Evolutionary conservation across 768 basidiomycete genomes (phyloP).

Genomic region (Inosperma sp.): DNA sequence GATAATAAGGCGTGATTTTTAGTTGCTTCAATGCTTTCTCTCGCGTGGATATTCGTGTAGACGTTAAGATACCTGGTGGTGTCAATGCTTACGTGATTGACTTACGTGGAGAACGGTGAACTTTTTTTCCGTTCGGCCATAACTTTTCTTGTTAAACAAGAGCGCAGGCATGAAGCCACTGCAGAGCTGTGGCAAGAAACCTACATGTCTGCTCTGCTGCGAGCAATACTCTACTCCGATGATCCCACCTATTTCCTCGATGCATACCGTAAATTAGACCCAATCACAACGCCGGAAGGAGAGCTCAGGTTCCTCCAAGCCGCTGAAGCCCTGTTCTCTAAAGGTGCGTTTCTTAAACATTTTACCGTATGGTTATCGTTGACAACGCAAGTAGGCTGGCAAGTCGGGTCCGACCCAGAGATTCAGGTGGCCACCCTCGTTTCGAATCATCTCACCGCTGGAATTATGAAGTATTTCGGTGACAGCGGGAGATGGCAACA

Average conservation of each 20-base stretch:
- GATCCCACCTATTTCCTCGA: conserved; percentile 89
- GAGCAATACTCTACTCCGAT: conserved; percentile 93
- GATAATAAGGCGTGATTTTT: not conserved
- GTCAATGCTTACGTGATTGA: conserved; percentile 94
- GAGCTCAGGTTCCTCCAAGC: conserved; percentile 89
- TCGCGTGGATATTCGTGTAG: conserved; percentile 91
- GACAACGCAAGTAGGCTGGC: conserved; percentile 66
- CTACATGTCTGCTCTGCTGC: conserved; percentile 86
- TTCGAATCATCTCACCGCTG: conserved; percentile 93
- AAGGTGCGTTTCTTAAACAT: conserved; percentile 43
- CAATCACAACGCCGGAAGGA: conserved; percentile 83
- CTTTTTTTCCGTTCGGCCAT: conserved; percentile 7
- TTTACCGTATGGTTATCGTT: not conserved
- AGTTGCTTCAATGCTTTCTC: conserved; percentile 99
- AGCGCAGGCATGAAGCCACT: conserved; percentile 77
- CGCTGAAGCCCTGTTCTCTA: conserved; percentile 82
- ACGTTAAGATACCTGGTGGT: conserved; percentile 97
- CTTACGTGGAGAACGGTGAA: conserved; percentile 88
- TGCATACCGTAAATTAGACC: conserved; percentile 93
- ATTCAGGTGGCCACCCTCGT: conserved; percentile 97
- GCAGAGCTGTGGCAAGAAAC: conserved; percentile 96
- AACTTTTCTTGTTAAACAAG: not conserved
- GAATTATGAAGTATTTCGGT: conserved; percentile 95
- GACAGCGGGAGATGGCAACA: conserved; percentile 83
- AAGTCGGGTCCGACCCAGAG: conserved; percentile 96